A percentile compares a stretch with the other conserved stretches of the same genome.
Evolutionary conservation across 345 rosid genomes (phyloP).

Genomic region (Hevea brasiliensis): DNA sequence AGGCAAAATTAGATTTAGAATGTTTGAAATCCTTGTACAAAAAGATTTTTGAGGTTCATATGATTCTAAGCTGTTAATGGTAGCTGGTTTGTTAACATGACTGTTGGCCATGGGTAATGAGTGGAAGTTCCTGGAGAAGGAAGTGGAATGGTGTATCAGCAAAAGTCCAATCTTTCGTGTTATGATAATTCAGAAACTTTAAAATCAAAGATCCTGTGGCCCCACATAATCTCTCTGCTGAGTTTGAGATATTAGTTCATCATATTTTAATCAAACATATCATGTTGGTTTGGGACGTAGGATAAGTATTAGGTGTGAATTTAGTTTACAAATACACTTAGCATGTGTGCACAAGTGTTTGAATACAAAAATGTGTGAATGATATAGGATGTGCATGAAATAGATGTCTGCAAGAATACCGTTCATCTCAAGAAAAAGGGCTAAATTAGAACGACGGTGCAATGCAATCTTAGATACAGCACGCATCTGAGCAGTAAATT

Average conservation of each 20-base stretch:
- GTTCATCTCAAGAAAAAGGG: constrained; percentile 69
- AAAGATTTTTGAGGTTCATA: neutral
- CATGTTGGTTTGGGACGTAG: too few species aligned
- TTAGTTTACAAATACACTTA: neutral
- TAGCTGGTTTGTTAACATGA: neutral
- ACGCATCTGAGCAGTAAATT: constrained; percentile 93
- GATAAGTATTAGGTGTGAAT: neutral
- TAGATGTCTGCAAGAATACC: constrained; percentile 41
- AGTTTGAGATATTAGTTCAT: neutral
- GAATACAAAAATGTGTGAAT: too few species aligned
- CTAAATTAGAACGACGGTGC: constrained; percentile 84
- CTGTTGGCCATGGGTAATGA: too few species aligned
- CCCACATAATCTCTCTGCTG: neutral
- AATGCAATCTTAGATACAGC: constrained; percentile 94
- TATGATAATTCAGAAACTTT: neutral
- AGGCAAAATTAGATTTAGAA: neutral
- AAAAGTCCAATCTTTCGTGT: neutral
- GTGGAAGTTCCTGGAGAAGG: neutral
- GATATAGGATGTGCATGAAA: neutral
- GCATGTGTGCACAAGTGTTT: neutral
- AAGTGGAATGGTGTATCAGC: neutral
- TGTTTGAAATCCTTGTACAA: neutral
- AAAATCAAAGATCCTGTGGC: neutral
- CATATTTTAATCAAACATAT: too few species aligned
- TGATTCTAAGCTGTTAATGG: neutral